Evolutionary conservation across 495 filamentous ascomycete genomes (phyloP).

Genomic region (Cercophora newfieldiana): DNA sequence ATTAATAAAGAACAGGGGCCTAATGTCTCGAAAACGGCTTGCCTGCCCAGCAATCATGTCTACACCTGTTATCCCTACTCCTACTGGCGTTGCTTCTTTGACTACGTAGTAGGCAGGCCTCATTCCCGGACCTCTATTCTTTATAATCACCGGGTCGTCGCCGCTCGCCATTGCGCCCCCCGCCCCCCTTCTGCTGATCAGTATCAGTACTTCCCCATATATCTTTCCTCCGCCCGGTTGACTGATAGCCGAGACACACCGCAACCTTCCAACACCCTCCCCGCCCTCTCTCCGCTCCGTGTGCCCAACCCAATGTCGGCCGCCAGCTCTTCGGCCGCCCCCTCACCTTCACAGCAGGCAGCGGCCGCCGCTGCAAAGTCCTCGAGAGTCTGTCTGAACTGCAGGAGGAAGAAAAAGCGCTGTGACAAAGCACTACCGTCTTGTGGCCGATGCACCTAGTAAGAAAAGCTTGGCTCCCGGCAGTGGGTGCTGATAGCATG

Average conservation of each 20-base stretch:
- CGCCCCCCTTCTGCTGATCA: neutral
- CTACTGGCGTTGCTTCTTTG: neutral
- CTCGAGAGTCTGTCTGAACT: slow-evolving; percentile 31
- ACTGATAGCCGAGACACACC: neutral
- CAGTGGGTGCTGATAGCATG: neutral
- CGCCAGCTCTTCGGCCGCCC: slow-evolving; percentile 21
- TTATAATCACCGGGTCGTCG: neutral
- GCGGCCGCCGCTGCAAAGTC: slow-evolving; percentile 21
- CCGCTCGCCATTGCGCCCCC: neutral
- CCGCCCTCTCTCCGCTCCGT: neutral
- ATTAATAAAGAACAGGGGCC: neutral
- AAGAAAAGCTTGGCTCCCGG: slow-evolving; percentile 9
- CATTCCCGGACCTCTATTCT: neutral
- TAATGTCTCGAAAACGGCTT: neutral
- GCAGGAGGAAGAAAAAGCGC: slow-evolving; percentile 29
- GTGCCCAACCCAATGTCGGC: neutral
- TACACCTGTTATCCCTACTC: neutral
- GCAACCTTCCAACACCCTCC: neutral
- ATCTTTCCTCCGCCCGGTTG: neutral
- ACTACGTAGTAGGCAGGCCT: neutral
- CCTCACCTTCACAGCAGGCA: slow-evolving; percentile 21
- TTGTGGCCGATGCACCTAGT: slow-evolving; percentile 31
- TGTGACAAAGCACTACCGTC: slow-evolving; percentile 32
- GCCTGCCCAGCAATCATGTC: neutral
- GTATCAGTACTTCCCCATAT: neutral